Evolutionary conservation across 1,284 basidiomycete species (phyloP).

Genomic region (Ustilago shanxiensis): DNA sequence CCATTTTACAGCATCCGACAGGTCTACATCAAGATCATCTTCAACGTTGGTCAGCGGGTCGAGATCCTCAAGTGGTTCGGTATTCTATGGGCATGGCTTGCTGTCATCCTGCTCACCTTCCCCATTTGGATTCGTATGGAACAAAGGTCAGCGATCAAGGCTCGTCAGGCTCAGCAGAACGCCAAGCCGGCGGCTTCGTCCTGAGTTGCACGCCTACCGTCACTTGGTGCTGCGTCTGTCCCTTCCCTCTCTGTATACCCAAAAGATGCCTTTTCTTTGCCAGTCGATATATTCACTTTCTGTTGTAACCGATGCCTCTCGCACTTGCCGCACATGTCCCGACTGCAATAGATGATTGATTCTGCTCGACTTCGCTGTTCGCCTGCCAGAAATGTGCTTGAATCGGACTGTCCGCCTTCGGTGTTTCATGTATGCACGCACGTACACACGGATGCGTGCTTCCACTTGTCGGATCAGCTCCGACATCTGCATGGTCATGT

Average conservation of each 20-base stretch:
- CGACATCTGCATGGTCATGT: neutral
- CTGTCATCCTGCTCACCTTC: slow-evolving; percentile 56
- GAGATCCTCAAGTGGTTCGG: slow-evolving; percentile 63
- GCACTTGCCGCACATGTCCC: neutral
- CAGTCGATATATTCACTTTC: no score
- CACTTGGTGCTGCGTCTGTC: neutral
- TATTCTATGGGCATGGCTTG: slow-evolving; percentile 65
- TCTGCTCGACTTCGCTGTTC: no score
- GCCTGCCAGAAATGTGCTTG: slow-evolving; percentile 1
- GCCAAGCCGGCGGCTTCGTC: neutral
- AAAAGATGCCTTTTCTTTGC: no score
- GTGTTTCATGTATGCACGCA: neutral
- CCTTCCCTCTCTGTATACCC: neutral
- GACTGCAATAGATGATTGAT: neutral
- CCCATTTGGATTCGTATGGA: slow-evolving; percentile 62
- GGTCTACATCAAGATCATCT: slow-evolving; percentile 63
- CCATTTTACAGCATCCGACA: slow-evolving; percentile 63
- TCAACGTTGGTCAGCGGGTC: slow-evolving; percentile 56
- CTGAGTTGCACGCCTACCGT: neutral
- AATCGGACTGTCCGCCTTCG: neutral
- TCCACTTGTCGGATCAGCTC: neutral
- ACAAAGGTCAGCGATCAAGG: slow-evolving; percentile 27
- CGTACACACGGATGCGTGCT: neutral
- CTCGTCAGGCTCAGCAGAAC: slow-evolving; percentile 24
- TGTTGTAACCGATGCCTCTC: neutral